These are phyloP conservation scores for Aspergillus nidulans DNA, from an alignment of 495 filamentous ascomycete species.

Conservation along the genomic window DNA sequence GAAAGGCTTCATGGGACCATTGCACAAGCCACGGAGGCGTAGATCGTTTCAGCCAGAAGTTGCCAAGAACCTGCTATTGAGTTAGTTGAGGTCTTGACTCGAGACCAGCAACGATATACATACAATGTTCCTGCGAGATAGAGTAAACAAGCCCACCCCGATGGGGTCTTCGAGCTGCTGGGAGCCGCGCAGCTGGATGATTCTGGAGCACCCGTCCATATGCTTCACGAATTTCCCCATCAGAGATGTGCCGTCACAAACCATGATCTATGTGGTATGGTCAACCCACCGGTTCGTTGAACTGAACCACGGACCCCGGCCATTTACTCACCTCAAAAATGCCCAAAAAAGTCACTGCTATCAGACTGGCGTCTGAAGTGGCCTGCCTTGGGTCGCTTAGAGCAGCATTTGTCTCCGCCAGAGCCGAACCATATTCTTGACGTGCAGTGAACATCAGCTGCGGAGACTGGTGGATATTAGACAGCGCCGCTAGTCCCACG, in stretches of 20 bases:
- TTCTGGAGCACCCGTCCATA: slow-evolving; percentile 7
- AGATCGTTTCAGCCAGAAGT: slow-evolving; percentile 8
- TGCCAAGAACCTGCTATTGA: slow-evolving; percentile 4
- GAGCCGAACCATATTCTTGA: slow-evolving; percentile 18
- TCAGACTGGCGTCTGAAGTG: slow-evolving; percentile 15
- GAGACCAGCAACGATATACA: not conserved
- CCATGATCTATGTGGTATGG: not conserved
- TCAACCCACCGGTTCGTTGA: too few species aligned
- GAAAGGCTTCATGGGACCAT: not conserved
- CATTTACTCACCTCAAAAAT: slow-evolving; percentile 20
- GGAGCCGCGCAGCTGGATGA: slow-evolving; percentile 14
- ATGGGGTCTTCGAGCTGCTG: not conserved
- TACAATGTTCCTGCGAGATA: slow-evolving; percentile 10
- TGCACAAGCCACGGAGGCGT: slow-evolving; percentile 9
- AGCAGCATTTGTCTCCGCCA: slow-evolving; percentile 18
- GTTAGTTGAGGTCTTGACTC: not conserved
- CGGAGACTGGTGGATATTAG: slow-evolving; percentile 10
- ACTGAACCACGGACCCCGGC: not conserved
- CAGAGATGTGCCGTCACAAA: slow-evolving; percentile 7
- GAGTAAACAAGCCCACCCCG: slow-evolving; percentile 13
- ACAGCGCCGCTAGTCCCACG: slow-evolving; percentile 11
- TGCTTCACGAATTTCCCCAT: slow-evolving; percentile 9
- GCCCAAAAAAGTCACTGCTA: slow-evolving; percentile 19
- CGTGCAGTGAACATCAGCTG: slow-evolving; percentile 11
- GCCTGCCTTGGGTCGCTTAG: slow-evolving; percentile 13